Evolutionary conservation across 2,329 filamentous ascomycete species (phyloP), one percentile per base, ranked within the genome.

Genomic region (Aspergillus niger): DNA sequence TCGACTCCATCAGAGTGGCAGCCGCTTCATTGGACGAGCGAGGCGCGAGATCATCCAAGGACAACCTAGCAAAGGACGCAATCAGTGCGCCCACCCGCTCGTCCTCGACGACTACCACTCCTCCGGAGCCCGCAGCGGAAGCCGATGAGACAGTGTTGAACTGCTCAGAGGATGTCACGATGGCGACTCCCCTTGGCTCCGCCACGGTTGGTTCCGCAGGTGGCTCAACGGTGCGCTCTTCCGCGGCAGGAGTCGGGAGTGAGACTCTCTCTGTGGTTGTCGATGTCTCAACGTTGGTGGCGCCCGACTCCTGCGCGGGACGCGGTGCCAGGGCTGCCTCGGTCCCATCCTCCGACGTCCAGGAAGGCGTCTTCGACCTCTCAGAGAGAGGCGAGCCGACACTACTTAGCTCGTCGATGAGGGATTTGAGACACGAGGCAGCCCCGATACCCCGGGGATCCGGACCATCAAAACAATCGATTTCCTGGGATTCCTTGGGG

Each of bases 341-440:
- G n/a, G 57, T 47, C 22, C 51, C 11, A 22, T 55, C 57, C 26
- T 51, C 30, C 15, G 55, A 50, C 47, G 47, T 24, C 47, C 28
- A 30, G 8, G 43, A 59, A 24, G 61, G 55, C 15, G 59, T 60
- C 39, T 44, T 50, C 43, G 59, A 59, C 55, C 57, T 43, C 48
- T 59, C 53, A 11, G 58, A 63, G 20, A 64, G 28, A 38, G 62
- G 57, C 44, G 58, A 64, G 20, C 61, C 59, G 30, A 63, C 36
- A 36, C 60, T 47, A 32, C 59, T 62, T 11, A 61, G 58, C 15
- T 60, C 51, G 28, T 60, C 58, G 20, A 47, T 10, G 17, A 49
- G 6, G 6, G 20, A 15, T 30, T 49, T 11, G 13, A 50, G 47
- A 32, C 11, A 22, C 55, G 26, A 30, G 20, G 47, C 38, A 43